phyloP scores from a whole-genome alignment of 768 basidiomycete species.

The Dentipellis sp. region DNA sequence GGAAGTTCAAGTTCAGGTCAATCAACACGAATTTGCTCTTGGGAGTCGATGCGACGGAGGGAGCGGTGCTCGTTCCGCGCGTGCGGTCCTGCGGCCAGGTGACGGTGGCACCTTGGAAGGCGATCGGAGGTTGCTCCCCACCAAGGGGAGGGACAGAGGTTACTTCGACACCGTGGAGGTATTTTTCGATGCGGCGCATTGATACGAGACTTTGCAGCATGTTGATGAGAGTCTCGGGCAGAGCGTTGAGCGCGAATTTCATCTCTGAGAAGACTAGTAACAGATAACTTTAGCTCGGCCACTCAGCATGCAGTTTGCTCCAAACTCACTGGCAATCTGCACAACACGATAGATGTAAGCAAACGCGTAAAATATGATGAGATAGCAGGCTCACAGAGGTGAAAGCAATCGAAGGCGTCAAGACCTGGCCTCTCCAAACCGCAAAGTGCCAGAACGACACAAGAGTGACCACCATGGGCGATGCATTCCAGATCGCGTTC shows the following conservation, averaged over 20 bases:
- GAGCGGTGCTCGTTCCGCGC: conserved; percentile 31
- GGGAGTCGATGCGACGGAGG: conserved; percentile 64
- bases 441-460: conserved; percentile 55
- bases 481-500: conserved; percentile 43
- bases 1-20: conserved; percentile 75
- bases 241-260: conserved; percentile 78
- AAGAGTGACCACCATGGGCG: conserved; percentile 42
- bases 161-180: conserved; percentile 70
- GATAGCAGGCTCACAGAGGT: conserved; percentile 28
- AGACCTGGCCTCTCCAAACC: conserved; percentile 51
- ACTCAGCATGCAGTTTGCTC: background rate
- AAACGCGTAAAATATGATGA: no score
- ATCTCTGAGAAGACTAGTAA: conserved; percentile 73
- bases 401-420: conserved; percentile 84
- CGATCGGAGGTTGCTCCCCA: conserved; percentile 49
- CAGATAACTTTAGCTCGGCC: background rate
- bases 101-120: conserved; percentile 77
- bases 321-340: conserved; percentile 32
- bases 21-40: conserved; percentile 69
- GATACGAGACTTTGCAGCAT: conserved; percentile 84
- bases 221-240: conserved; percentile 89
- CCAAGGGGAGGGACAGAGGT: conserved; percentile 46
- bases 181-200: conserved; percentile 85
- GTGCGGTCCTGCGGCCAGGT: conserved; percentile 83
- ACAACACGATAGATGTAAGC: background rate